phyloP scores from a whole-genome alignment of 1,139 yeast genomes.

The Geotrichum histeridarum region DNA sequence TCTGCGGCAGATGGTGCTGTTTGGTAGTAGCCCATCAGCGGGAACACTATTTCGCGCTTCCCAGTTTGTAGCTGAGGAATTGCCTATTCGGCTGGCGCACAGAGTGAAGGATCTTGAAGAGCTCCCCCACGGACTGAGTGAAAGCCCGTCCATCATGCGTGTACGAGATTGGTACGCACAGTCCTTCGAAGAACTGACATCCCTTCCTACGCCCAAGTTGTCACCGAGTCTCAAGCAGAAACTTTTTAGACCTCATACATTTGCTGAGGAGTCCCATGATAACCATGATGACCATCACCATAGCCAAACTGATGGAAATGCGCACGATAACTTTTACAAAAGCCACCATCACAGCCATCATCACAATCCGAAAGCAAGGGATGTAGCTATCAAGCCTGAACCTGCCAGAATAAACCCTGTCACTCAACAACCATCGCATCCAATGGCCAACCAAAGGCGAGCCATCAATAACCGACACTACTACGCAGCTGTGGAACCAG shows the following conservation, averaged over 20 bases:
- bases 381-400: conserved; percentile 32
- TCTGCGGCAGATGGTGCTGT: conserved; percentile 86
- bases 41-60: conserved; percentile 80
- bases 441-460: conserved; percentile 14
- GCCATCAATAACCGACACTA: conserved; percentile 43
- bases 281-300: background rate
- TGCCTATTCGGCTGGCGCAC: conserved; percentile 81
- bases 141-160: conserved; percentile 68
- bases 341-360: conserved; percentile 13
- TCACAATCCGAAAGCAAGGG: conserved; percentile 19
- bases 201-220: conserved; percentile 29
- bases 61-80: conserved; percentile 78
- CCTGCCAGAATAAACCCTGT: conserved; percentile 24
- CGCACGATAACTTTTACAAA: conserved; percentile 14
- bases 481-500: conserved; percentile 54
- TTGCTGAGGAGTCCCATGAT: background rate
- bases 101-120: conserved; percentile 79
- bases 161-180: conserved; percentile 91
- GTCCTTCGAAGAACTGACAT: conserved; percentile 75
- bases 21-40: conserved; percentile 72
- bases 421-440: conserved; percentile 21
- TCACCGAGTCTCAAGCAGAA: conserved; percentile 15
- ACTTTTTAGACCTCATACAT: conserved; percentile 8
- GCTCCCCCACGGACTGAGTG: conserved; percentile 68
- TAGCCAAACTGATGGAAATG: background rate